phyloP scores from a whole-genome alignment of 768 basidiomycete species.

The Agaricus blazei region DNA sequence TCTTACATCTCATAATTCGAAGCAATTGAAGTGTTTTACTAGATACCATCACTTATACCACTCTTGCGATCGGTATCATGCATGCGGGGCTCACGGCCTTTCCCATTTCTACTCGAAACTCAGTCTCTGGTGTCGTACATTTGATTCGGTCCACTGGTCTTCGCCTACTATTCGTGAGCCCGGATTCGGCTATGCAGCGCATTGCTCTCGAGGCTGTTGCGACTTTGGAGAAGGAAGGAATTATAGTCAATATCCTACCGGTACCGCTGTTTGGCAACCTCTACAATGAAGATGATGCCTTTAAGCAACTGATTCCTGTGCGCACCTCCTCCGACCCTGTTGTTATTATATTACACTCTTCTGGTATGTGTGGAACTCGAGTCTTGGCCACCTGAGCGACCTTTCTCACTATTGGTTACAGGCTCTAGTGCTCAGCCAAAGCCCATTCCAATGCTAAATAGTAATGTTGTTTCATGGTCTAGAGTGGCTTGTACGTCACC shows the following conservation, averaged over 20 bases:
- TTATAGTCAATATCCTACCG: background rate
- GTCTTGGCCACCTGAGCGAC: background rate
- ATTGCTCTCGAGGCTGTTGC: conserved; percentile 14
- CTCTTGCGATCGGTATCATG: conserved; percentile 28
- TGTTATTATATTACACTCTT: conserved; percentile 16
- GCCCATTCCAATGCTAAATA: conserved; percentile 12
- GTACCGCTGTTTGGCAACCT: conserved; percentile 6
- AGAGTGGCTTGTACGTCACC: conserved; percentile 13
- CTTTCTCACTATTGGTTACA: background rate
- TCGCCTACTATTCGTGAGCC: conserved; percentile 19
- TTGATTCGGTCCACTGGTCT: conserved; percentile 25
- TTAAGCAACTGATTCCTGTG: background rate
- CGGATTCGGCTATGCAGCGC: conserved; percentile 14
- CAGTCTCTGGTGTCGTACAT: conserved; percentile 38
- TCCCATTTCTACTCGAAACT: conserved; percentile 39
- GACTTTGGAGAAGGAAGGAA: background rate
- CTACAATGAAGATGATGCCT: background rate
- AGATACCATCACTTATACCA: conserved; percentile 30
- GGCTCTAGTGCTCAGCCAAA: conserved; percentile 21
- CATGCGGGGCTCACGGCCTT: conserved; percentile 33
- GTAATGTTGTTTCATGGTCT: conserved; percentile 7
- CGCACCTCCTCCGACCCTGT: background rate
- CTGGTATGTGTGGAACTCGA: conserved; percentile 11
- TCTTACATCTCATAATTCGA: too few species aligned
- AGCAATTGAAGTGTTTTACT: background rate